phyloP scores from a whole-genome alignment of 306 rosid genomes.

The Pterocarpus santalinus region DNA sequence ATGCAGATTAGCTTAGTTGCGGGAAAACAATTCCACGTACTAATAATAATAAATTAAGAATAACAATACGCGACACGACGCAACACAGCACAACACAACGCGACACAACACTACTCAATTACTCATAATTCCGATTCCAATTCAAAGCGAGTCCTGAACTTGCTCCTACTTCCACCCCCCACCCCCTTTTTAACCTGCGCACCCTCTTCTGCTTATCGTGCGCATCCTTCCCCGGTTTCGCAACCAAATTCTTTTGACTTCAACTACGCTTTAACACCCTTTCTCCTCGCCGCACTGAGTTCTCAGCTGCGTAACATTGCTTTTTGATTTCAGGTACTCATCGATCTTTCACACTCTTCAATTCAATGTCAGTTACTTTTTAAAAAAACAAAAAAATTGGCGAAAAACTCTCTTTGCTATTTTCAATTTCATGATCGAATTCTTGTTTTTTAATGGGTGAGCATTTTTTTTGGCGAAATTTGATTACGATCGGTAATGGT shows the following conservation, averaged over 20 bases:
- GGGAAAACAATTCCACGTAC: neutral
- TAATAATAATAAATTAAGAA: neutral
- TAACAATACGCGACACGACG: neutral
- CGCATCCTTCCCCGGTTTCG: constrained; percentile 55
- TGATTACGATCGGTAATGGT: neutral
- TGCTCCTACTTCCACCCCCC: neutral
- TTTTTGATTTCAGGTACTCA: constrained; percentile 47
- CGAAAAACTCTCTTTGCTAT: neutral
- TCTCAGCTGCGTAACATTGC: constrained; percentile 18
- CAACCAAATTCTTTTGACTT: constrained; percentile 53
- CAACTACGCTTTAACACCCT: neutral
- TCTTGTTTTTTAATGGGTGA: neutral
- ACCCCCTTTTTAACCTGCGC: constrained; percentile 57
- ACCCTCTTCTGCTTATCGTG: constrained; percentile 54
- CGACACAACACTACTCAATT: neutral
- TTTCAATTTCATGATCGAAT: neutral
- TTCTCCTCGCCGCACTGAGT: constrained; percentile 5
- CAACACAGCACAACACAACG: neutral
- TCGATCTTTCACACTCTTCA: constrained; percentile 48
- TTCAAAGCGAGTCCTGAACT: constrained; percentile 52
- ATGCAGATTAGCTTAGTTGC: neutral
- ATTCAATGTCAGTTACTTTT: neutral
- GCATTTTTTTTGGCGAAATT: neutral
- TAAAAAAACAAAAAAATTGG: neutral
- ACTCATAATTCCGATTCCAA: constrained; percentile 23